Percentiles rank a stretch among this genome's conserved stretches.
Evolutionary conservation across 2,329 filamentous ascomycete species (phyloP).

Genomic region (Magnaporthiopsis incrustans): DNA sequence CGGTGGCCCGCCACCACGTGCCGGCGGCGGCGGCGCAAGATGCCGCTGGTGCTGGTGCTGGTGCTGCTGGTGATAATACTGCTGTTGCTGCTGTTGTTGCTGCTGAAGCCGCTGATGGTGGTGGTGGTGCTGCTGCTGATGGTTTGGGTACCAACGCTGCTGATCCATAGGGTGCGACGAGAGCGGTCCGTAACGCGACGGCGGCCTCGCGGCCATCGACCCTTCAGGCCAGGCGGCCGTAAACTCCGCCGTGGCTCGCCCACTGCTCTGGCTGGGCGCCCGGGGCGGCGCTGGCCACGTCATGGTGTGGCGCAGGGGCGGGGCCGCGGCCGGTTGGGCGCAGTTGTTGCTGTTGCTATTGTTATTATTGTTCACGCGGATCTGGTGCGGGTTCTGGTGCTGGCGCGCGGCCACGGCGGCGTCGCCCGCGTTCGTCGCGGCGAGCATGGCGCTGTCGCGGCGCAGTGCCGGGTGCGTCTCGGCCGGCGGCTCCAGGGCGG

Average conservation of each 20-base stretch:
- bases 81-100: background rate
- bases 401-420: too few relatives aligned
- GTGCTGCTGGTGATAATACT: background rate
- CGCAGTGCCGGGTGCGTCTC: background rate
- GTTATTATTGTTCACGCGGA: too few relatives aligned
- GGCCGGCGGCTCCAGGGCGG: background rate
- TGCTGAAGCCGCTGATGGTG: background rate
- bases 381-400: too few relatives aligned
- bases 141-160: background rate
- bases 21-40: background rate
- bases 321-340: too few relatives aligned
- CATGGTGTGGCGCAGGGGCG: too few relatives aligned
- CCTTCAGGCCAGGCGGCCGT: too few relatives aligned
- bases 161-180: background rate
- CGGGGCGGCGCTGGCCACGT: too few relatives aligned
- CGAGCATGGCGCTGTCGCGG: background rate
- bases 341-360: too few relatives aligned
- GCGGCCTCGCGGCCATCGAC: background rate
- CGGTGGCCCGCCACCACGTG: background rate
- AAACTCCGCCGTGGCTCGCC: too few relatives aligned
- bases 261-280: too few relatives aligned
- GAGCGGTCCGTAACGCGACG: background rate
- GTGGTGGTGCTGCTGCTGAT: background rate
- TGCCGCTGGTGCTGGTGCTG: background rate
- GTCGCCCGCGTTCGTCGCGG: background rate